A percentile compares a stretch with the other conserved stretches of the same genome.
Conservation (phyloP, 257 asterid genomes). For the Plantago ovata region DNA sequence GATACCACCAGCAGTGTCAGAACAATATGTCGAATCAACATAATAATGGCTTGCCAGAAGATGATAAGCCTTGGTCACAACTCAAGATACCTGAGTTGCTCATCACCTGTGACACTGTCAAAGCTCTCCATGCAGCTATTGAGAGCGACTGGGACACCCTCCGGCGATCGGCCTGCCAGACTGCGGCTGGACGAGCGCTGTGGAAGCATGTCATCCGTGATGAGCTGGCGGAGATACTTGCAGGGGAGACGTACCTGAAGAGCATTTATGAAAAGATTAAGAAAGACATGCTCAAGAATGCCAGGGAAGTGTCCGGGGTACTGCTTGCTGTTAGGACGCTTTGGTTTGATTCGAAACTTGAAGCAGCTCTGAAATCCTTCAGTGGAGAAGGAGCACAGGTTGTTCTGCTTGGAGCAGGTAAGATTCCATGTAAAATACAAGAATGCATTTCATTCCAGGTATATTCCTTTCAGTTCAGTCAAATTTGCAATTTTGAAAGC, state of each 20-base stretch:
- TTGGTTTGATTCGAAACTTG: slow-evolving; percentile 85
- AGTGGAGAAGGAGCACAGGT: slow-evolving; percentile 76
- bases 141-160: slow-evolving; percentile 72
- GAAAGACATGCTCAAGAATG: slow-evolving; percentile 71
- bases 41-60: slow-evolving; percentile 33
- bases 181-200: slow-evolving; percentile 91
- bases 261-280: slow-evolving; percentile 73
- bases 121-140: slow-evolving; percentile 54
- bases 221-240: slow-evolving; percentile 81
- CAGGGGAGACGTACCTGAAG: slow-evolving; percentile 73
- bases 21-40: slow-evolving; percentile 51
- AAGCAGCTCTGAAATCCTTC: slow-evolving; percentile 65
- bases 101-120: slow-evolving; percentile 36
- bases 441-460: slow-evolving; percentile 1
- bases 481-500: neutral
- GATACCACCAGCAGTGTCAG: neutral
- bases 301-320: slow-evolving; percentile 85
- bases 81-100: slow-evolving; percentile 51
- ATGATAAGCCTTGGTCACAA: slow-evolving; percentile 48
- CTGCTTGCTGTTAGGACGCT: slow-evolving; percentile 88
- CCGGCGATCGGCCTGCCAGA: slow-evolving; percentile 81
- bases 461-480: neutral
- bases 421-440: slow-evolving; percentile 6
- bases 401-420: slow-evolving; percentile 97
- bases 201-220: slow-evolving; percentile 79